Evolutionary conservation across 2,329 filamentous ascomycete genomes (phyloP), one percentile per base, ranked within the genome.

Genomic region (Bipolaris zeicola): DNA sequence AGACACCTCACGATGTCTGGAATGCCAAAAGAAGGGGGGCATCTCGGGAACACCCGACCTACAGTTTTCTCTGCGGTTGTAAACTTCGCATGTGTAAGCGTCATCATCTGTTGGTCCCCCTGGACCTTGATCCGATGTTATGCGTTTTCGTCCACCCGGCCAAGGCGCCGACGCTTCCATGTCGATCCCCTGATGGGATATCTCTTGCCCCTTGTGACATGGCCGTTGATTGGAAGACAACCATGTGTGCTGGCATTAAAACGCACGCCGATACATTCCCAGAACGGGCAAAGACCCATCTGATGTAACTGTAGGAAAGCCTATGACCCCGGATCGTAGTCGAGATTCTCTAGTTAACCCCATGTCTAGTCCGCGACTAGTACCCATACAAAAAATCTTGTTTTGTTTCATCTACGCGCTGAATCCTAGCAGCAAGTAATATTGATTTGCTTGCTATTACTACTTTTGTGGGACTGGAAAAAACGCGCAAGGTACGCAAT

Each of bases 1-100:
- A 55, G 38, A 52, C 53, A 49, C 20, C 47, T 60, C 57, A 62
- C 52, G 36, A 61, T 62, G 60, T 47, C 24, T 50, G 22, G n/a
- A 42, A 50, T 42, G 8, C 28, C 26, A 31, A 5, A 31, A 11
- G 28, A 31, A 31, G 28, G 28, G 10, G 28, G 10, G 6, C 7
- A 1, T 26, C 10, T 11, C 28, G 28, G 28, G 28, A 10, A 13
- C 28, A 31, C 10, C 28, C 28, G 28, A 31, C 28, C 10, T 31
- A 31, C 28, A 31, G 26, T 13, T 31, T 31, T 31, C 3, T 1
- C 7, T 31, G 28, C 28, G 10, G 28, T 31, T 11, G 7, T 31
- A 1, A 13, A 5, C 28, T 31, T 31, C 3, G 10, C 28, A 1
- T 31, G 10, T 31, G 28, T 13, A 31, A 31, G 11, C 28, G 10